Evolutionary conservation across 305 asterid species (phyloP), one percentile per base, ranked within the genome.

Genomic region (Fraxinus baroniana): DNA sequence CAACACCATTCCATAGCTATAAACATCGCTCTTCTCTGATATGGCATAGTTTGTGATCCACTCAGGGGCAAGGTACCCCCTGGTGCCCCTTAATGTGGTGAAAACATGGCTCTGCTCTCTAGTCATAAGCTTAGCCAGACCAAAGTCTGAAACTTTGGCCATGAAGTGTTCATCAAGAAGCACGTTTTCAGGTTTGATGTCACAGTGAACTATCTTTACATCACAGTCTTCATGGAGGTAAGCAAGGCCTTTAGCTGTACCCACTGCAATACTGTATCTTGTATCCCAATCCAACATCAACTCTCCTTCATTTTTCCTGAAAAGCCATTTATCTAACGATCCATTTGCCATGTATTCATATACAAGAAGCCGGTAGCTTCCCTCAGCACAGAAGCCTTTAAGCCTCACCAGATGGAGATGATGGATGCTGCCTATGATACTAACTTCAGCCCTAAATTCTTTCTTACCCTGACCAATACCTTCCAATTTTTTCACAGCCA

Each of bases 141-240:
- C 83, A 32, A 80, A 80, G 8, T 80, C 83, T 22, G 83, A 80
- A 8, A 80, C 83, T 80, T 80, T 80, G 32, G 83, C 83, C 33
- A 73, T 10, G 24, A 70, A 80, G 52, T 46, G 32, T 20, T 41
- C 83, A 49, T 80, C 83, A 72, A 80, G 83, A 71, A 80, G 83
- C 49, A 80, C 78, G 75, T 80, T 80, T 72, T 80, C 83, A 18
- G 83, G 83, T 39, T 80, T 80, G 74, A 80, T 80, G 46, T 80
- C 83, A 49, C 83, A 80, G n/a, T 80, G 83, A 15, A 80, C 73
- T 4, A 80, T 80, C 78, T 80, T 80, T 80, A 35, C 83, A 71
- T 80, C 83, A 22, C 83, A 80, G 39, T 80, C 83, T 22, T 80
- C 78, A 12, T 80, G 83, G 20, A 80, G 83, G 75, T 80, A 80